phyloP scores from a whole-genome alignment of 2,329 filamentous ascomycete genomes.

The Pyrenophora seminiperda region DNA sequence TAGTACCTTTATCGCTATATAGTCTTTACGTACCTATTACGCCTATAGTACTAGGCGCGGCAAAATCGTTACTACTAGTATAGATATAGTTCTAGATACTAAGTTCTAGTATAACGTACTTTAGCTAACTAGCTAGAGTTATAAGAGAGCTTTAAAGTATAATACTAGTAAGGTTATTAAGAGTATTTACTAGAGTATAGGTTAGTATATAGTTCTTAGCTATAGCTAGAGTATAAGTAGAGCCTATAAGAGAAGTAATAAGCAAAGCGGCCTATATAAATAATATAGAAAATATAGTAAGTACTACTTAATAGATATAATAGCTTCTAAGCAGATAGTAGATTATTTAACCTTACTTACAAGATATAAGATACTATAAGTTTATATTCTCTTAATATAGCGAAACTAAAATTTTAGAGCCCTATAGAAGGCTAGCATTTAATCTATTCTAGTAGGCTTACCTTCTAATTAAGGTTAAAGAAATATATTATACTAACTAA shows the following conservation, averaged over 20 bases:
- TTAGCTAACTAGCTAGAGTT: conserved; percentile 30
- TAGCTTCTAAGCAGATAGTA: background rate
- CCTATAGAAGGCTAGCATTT: background rate
- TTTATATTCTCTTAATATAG: background rate
- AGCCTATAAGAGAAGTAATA: background rate
- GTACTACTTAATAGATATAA: background rate
- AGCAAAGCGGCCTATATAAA: background rate
- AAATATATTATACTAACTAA: no score
- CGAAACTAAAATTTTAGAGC: background rate
- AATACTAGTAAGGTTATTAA: background rate
- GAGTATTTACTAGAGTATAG: conserved; percentile 4
- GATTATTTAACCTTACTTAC: background rate
- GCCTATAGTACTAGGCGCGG: conserved; percentile 3
- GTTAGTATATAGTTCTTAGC: background rate
- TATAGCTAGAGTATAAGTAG: background rate
- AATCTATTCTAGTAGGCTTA: no score
- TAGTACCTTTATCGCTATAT: background rate
- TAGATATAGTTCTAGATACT: conserved; percentile 56
- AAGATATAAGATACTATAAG: background rate
- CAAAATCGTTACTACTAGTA: conserved; percentile 8
- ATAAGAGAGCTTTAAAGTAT: conserved; percentile 11
- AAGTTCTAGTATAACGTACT: conserved; percentile 51
- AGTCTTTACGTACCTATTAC: conserved; percentile 9
- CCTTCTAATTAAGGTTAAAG: no score
- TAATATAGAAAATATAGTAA: background rate